Evolutionary conservation across 2,329 filamentous ascomycete species (phyloP).

Genomic region (Pseudonectria buxi): DNA sequence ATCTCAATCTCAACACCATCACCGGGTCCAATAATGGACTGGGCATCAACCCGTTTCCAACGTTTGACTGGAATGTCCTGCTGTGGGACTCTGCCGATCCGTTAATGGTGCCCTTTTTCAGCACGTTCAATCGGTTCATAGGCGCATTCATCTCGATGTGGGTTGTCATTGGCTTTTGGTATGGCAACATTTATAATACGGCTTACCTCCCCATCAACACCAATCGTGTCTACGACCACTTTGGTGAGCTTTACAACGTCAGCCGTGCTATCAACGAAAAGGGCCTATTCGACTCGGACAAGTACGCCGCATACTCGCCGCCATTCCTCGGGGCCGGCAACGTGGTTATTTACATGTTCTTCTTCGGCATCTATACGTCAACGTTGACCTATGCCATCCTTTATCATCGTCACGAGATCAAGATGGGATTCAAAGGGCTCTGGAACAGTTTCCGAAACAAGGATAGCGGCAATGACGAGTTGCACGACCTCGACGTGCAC

Average conservation of each 20-base stretch:
- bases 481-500: slow-evolving; percentile 39
- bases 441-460: slow-evolving; percentile 38
- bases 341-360: slow-evolving; percentile 46
- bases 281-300: slow-evolving; percentile 37
- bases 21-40: slow-evolving; percentile 39
- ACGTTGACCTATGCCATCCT: slow-evolving; percentile 43
- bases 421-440: slow-evolving; percentile 41
- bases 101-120: slow-evolving; percentile 47
- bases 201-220: slow-evolving; percentile 48
- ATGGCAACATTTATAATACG: slow-evolving; percentile 50
- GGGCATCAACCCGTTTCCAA: slow-evolving; percentile 39
- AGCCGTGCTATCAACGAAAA: slow-evolving; percentile 33
- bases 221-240: slow-evolving; percentile 45
- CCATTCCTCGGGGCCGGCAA: slow-evolving; percentile 45
- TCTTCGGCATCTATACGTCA: slow-evolving; percentile 49
- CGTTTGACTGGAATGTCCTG: slow-evolving; percentile 43
- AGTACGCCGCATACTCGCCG: slow-evolving; percentile 45
- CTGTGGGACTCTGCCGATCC: slow-evolving; percentile 38
- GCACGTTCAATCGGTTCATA: slow-evolving; percentile 55
- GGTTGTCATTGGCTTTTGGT: slow-evolving; percentile 52
- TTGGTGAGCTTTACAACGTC: slow-evolving; percentile 41
- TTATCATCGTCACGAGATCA: slow-evolving; percentile 47
- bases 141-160: slow-evolving; percentile 50
- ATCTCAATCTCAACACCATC: slow-evolving; percentile 35
- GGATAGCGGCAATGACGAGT: slow-evolving; percentile 26